A percentile compares a stretch with the other conserved stretches of the same genome.
Evolutionary conservation across 768 basidiomycete genomes (phyloP).

Genomic region (Lentinula edodes): DNA sequence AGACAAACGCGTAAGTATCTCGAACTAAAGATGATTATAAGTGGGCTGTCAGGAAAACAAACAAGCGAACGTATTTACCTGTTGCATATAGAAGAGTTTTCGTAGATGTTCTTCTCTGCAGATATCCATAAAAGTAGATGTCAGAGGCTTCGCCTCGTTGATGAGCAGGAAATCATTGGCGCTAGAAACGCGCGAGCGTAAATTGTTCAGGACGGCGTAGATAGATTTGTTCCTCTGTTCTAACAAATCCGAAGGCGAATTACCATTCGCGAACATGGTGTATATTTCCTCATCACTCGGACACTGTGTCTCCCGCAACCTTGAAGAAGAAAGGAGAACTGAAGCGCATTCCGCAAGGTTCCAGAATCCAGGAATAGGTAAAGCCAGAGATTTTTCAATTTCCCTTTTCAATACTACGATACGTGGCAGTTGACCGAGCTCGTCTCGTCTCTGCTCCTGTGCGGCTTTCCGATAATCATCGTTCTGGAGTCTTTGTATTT

Average conservation of each 20-base stretch:
- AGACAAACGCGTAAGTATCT: slow-evolving; percentile 38
- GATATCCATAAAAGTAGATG: slow-evolving; percentile 41
- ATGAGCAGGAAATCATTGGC: slow-evolving; percentile 28
- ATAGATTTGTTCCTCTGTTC: slow-evolving; percentile 28
- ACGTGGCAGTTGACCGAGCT: slow-evolving; percentile 38
- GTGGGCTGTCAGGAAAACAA: not conserved
- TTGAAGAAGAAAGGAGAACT: slow-evolving; percentile 18
- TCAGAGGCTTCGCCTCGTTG: slow-evolving; percentile 34
- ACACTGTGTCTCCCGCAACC: slow-evolving; percentile 15
- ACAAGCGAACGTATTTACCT: slow-evolving; percentile 24
- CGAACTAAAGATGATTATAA: slow-evolving; percentile 29
- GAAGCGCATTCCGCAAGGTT: slow-evolving; percentile 36
- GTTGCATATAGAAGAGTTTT: slow-evolving; percentile 51
- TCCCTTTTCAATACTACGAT: slow-evolving; percentile 41
- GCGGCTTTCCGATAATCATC: slow-evolving; percentile 15
- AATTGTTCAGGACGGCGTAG: slow-evolving; percentile 25
- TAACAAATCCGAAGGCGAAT: slow-evolving; percentile 21
- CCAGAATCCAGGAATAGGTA: slow-evolving; percentile 46
- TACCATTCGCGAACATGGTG: slow-evolving; percentile 15
- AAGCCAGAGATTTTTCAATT: slow-evolving; percentile 36
- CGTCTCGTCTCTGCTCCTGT: slow-evolving; percentile 22
- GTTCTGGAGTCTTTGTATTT: slow-evolving; percentile 28
- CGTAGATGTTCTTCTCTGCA: slow-evolving; percentile 33
- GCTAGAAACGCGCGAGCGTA: slow-evolving; percentile 24
- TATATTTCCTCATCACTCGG: slow-evolving; percentile 37